phyloP scores from a whole-genome alignment of 2,329 filamentous ascomycete genomes.

The Aspergillus hortae region DNA sequence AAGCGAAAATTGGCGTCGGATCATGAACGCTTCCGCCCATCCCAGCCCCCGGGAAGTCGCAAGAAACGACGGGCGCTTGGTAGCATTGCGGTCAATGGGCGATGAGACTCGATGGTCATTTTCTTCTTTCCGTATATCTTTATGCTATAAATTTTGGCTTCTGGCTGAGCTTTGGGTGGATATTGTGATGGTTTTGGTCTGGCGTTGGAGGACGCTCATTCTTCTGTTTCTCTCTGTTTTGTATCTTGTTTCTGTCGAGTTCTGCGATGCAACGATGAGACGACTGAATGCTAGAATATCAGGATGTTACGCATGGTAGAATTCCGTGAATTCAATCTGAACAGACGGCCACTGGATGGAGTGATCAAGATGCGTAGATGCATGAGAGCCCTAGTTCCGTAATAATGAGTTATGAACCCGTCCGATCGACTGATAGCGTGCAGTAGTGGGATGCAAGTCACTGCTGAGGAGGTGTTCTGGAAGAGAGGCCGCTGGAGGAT shows the following conservation, averaged over 20 bases:
- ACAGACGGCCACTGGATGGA: too few relatives aligned
- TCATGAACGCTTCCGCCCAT: constrained; percentile 37
- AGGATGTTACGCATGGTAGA: too few relatives aligned
- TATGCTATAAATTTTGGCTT: constrained; percentile 1
- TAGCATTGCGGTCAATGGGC: constrained; percentile 25
- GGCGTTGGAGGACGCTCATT: neutral
- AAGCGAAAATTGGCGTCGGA: constrained; percentile 85
- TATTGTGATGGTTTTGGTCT: neutral
- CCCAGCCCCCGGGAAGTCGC: constrained; percentile 18
- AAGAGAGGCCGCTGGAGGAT: neutral
- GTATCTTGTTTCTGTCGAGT: neutral
- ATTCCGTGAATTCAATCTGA: too few relatives aligned
- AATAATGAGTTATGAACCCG: too few relatives aligned
- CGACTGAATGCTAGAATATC: too few relatives aligned
- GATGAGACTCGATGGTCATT: constrained; percentile 10
- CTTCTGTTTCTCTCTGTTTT: neutral
- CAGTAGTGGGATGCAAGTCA: neutral
- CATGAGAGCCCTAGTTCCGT: too few relatives aligned
- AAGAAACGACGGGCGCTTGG: constrained; percentile 32
- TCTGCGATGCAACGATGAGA: neutral
- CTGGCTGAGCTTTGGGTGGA: constrained; percentile 1
- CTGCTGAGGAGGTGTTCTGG: neutral
- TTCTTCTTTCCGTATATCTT: neutral
- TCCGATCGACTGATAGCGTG: too few relatives aligned
- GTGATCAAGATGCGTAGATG: too few relatives aligned